These are phyloP conservation scores for Solanum peruvianum DNA, from an alignment of 257 asterid species.

Conservation along the genomic window DNA sequence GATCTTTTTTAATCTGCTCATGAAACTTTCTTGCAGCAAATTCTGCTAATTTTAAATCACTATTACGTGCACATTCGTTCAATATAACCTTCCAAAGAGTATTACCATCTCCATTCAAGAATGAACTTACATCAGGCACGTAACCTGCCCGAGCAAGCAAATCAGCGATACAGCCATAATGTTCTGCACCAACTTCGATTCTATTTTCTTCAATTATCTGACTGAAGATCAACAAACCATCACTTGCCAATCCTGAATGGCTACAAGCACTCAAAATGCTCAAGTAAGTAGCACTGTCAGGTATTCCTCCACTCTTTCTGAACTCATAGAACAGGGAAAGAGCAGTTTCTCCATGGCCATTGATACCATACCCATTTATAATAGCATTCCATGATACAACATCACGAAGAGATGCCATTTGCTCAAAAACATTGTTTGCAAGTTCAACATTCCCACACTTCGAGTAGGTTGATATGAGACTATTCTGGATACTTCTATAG, in stretches of 20 bases:
- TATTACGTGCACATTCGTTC: neutral
- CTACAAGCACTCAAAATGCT: constrained; percentile 7
- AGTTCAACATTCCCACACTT: constrained; percentile 4
- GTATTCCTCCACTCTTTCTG: neutral
- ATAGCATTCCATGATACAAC: constrained; percentile 9
- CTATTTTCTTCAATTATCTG: neutral
- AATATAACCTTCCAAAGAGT: constrained; percentile 1
- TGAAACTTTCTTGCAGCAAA: constrained; percentile 1
- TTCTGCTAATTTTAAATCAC: constrained; percentile 5
- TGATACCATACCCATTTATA: constrained; percentile 10
- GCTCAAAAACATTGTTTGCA: constrained; percentile 2
- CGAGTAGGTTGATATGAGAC: constrained; percentile 8
- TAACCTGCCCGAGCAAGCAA: constrained; percentile 9
- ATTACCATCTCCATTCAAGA: neutral
- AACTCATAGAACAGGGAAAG: constrained; percentile 1
- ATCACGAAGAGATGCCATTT: constrained; percentile 2
- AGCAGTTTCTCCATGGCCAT: constrained; percentile 11
- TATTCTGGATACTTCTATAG: neutral
- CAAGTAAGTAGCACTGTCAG: constrained; percentile 3
- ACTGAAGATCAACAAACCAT: neutral
- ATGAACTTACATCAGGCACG: neutral
- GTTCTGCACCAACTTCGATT: neutral
- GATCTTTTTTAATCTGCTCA: neutral
- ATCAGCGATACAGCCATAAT: constrained; percentile 1
- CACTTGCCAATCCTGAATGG: constrained; percentile 5